phyloP scores from a whole-genome alignment of 768 basidiomycete genomes.

The Tubosaeta sp. region DNA sequence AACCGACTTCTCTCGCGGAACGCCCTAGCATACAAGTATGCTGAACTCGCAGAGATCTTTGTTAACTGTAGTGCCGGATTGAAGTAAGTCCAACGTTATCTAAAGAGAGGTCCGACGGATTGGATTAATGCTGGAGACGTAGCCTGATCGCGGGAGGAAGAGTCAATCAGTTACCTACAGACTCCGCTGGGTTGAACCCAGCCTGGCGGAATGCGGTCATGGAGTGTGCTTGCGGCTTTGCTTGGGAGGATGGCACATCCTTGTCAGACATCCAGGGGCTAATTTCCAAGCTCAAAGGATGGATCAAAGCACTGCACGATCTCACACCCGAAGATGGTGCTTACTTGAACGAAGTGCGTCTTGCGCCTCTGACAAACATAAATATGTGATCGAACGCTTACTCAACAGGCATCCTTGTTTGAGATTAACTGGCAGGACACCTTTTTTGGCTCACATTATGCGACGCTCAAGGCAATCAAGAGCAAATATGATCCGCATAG shows the following conservation, averaged over 20 bases:
- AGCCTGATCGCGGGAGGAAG: slow-evolving; percentile 45
- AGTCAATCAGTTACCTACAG: slow-evolving; percentile 34
- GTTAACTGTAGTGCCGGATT: too few relatives aligned
- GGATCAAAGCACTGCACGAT: slow-evolving; percentile 27
- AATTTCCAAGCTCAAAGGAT: slow-evolving; percentile 13
- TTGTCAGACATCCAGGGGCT: slow-evolving; percentile 10
- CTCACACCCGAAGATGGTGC: slow-evolving; percentile 34
- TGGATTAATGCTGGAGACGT: too few relatives aligned
- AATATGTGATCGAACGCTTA: too few relatives aligned
- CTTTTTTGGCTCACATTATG: too few relatives aligned
- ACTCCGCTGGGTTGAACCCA: slow-evolving; percentile 42
- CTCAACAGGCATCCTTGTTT: slow-evolving; percentile 38
- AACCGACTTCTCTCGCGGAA: too few relatives aligned
- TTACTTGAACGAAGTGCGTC: slow-evolving; percentile 46
- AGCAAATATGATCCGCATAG: slow-evolving; percentile 10
- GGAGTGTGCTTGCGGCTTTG: slow-evolving; percentile 21
- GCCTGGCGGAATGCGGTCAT: slow-evolving; percentile 43
- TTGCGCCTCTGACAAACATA: neutral
- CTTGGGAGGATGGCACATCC: slow-evolving; percentile 21
- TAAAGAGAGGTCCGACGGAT: too few relatives aligned
- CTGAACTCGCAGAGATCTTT: too few relatives aligned
- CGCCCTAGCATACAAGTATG: too few relatives aligned
- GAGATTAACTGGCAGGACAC: slow-evolving; percentile 39
- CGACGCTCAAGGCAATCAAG: too few relatives aligned
- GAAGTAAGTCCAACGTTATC: too few relatives aligned